Evolutionary conservation across 2,329 filamentous ascomycete species (phyloP), one percentile per base, ranked within the genome.

Genomic region (Zalaria obscura): DNA sequence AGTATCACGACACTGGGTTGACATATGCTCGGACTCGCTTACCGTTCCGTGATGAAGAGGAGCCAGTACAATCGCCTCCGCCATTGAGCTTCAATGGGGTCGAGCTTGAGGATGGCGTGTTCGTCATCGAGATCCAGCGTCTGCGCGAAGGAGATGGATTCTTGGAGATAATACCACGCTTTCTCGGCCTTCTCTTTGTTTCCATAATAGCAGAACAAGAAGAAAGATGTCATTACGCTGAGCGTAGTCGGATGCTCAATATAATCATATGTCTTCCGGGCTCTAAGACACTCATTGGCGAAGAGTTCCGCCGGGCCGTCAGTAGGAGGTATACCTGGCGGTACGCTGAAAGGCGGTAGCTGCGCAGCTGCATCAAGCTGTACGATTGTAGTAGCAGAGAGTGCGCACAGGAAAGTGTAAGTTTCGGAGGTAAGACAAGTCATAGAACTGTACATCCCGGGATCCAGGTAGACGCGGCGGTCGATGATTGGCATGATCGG

Each of bases 401-500:
- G 39, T 3, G 57, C 50, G 39, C 55, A 59, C 8, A 59, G 43
- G 11, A 60, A 55, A 38, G 48, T 49, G 40, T 60, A 60, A 31
- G 52, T 45, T 25, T 55, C 56, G 5, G 52, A 44, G 11, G 46
- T 49, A 42, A 57, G 43, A n/a, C 38, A 37, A 35, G 35, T 45
- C 25, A 43, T 39, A n/a, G 51, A 43, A 29, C 36, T 35, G 47
- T 57, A 58, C 4, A 57, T 33, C 5, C 34, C 39, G 1, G 53
- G 52, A 35, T 57, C 49, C 34, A 58, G 43, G 41, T 53, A 60
- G 11, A 54, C 40, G 9, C 47, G 49, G 3, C 48, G 47, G 29
- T 58, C 55, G n/a, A 60, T 48, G 6, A 60, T 47, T 8, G 57
- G 57, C 56, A 60, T 60, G 38, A 59, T 59, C 0, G 51, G 48